Conservation (phyloP, 2,329 filamentous ascomycete genomes). For the Alternaria sp. region DNA sequence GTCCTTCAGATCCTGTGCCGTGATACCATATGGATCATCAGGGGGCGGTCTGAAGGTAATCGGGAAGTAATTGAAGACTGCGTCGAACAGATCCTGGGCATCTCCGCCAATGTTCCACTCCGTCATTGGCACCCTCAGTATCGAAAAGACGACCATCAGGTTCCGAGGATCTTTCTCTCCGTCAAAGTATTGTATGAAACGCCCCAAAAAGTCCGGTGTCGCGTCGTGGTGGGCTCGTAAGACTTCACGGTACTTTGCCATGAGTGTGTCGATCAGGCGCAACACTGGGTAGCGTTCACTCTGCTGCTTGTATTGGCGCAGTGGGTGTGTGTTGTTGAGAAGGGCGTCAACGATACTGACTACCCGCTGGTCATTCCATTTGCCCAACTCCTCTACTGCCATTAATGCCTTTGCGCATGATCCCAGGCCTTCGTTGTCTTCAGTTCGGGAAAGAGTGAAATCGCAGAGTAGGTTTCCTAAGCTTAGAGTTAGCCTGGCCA, state of each 20-base stretch:
- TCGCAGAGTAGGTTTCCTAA: constrained; percentile 65
- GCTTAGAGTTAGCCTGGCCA: constrained; percentile 1
- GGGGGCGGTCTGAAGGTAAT: constrained; percentile 75
- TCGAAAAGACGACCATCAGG: constrained; percentile 74
- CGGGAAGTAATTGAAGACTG: constrained; percentile 76
- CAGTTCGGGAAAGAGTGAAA: constrained; percentile 70
- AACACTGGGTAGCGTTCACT: constrained; percentile 68
- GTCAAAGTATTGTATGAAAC: constrained; percentile 70
- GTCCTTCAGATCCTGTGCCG: constrained; percentile 71
- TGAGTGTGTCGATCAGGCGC: constrained; percentile 67
- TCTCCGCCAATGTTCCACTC: constrained; percentile 71
- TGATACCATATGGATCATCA: constrained; percentile 74
- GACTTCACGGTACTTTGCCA: constrained; percentile 63
- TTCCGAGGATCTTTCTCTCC: constrained; percentile 75
- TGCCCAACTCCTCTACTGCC: constrained; percentile 66
- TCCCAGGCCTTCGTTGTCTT: constrained; percentile 62
- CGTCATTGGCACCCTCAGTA: constrained; percentile 71
- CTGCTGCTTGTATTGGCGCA: constrained; percentile 69
- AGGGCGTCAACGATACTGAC: constrained; percentile 62
- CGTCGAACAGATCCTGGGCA: constrained; percentile 68
- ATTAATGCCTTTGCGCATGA: constrained; percentile 67
- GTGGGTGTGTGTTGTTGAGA: constrained; percentile 63
- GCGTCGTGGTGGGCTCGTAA: constrained; percentile 61
- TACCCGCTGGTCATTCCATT: constrained; percentile 67
- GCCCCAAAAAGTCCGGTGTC: constrained; percentile 63